Evolutionary conservation across 495 filamentous ascomycete species (phyloP).

Genomic region (Ramalina peruviana): DNA sequence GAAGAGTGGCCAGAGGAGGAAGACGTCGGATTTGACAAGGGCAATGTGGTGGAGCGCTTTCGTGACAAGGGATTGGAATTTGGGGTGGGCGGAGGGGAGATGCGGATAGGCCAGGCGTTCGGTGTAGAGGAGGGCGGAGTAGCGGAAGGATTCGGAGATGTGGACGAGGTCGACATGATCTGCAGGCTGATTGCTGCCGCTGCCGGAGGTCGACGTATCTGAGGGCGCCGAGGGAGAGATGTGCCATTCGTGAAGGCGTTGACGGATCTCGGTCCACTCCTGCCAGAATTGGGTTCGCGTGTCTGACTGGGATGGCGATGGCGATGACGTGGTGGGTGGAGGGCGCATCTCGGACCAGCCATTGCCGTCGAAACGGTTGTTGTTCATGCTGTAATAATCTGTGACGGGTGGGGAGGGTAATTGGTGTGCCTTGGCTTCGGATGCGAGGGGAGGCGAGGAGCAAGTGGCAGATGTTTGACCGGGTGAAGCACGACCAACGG

Average conservation of each 20-base stretch:
- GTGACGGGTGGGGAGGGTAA: conserved; percentile 23
- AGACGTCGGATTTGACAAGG: conserved; percentile 70
- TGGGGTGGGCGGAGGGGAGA: conserved; percentile 57
- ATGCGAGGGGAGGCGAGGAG: conserved; percentile 1
- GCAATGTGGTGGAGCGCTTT: conserved; percentile 71
- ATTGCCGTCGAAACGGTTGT: conserved; percentile 47
- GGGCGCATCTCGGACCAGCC: conserved; percentile 42
- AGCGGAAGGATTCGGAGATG: conserved; percentile 79
- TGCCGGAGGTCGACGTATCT: conserved; percentile 14
- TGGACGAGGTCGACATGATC: conserved; percentile 38
- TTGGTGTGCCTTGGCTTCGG: conserved; percentile 16
- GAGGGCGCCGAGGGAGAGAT: conserved; percentile 42
- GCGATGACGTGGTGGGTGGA: conserved; percentile 21
- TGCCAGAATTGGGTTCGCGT: conserved; percentile 57
- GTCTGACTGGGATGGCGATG: conserved; percentile 14
- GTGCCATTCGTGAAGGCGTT: conserved; percentile 67
- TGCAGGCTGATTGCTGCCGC: conserved; percentile 10
- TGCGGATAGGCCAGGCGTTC: conserved; percentile 75
- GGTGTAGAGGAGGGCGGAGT: conserved; percentile 78
- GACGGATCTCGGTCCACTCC: conserved; percentile 71
- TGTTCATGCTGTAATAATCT: conserved; percentile 39
- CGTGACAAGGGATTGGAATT: conserved; percentile 71
- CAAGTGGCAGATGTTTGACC: conserved; percentile 11
- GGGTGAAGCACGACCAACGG: conserved; percentile 28
- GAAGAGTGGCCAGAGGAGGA: conserved; percentile 88